Percentiles rank a stretch among this genome's conserved stretches.
These are phyloP conservation scores for Aspergillus mulundensis DNA, from an alignment of 495 filamentous ascomycete species.

Conservation along the genomic window DNA sequence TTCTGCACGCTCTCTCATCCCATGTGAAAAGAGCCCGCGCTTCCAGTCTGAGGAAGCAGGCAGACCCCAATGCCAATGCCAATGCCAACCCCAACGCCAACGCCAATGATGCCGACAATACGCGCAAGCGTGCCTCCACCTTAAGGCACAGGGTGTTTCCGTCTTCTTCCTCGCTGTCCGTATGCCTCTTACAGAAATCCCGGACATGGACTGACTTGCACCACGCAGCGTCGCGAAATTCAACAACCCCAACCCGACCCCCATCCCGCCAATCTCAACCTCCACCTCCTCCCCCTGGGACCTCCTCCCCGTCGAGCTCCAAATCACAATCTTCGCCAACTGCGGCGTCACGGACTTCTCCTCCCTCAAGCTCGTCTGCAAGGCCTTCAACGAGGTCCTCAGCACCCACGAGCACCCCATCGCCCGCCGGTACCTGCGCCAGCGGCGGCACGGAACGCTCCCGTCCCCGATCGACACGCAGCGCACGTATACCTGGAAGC, in stretches of 20 bases:
- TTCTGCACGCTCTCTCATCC: conserved; percentile 28
- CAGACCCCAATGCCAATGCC: conserved; percentile 20
- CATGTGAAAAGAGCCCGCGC: conserved; percentile 35
- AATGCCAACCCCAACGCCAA: no score
- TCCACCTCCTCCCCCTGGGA: conserved; percentile 36
- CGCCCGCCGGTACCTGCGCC: conserved; percentile 40
- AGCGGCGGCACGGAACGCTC: conserved; percentile 44
- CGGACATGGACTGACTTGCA: not conserved
- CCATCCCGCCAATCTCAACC: not conserved
- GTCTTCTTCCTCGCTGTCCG: conserved; percentile 23
- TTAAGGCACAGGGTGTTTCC: conserved; percentile 19
- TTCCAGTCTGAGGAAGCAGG: conserved; percentile 29
- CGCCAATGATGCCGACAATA: not conserved
- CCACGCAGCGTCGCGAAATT: conserved; percentile 21
- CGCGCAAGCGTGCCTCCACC: conserved; percentile 11
- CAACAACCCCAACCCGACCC: conserved; percentile 8
- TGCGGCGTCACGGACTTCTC: conserved; percentile 38
- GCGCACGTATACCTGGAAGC: conserved; percentile 40
- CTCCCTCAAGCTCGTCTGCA: conserved; percentile 39
- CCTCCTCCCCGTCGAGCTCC: conserved; percentile 39
- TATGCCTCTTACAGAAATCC: conserved; percentile 1
- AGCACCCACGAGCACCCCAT: conserved; percentile 38
- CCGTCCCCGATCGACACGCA: conserved; percentile 39
- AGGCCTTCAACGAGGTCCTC: conserved; percentile 35
- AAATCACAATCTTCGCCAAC: conserved; percentile 42